phyloP scores from a whole-genome alignment of 164 flowering plant species.

The Liquidambar formosana region DNA sequence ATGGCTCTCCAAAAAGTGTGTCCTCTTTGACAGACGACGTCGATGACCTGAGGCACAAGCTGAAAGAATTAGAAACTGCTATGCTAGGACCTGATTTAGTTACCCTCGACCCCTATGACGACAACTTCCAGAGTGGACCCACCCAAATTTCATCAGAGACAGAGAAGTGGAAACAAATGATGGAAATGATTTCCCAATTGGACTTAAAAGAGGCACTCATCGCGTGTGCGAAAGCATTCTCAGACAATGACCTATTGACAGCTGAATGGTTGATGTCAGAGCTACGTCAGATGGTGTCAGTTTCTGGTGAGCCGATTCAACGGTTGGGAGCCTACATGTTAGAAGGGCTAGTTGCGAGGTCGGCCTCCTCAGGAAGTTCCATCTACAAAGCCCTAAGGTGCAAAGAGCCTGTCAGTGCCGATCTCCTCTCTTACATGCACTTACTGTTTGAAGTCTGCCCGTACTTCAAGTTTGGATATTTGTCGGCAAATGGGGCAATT shows the following conservation, averaged over 20 bases:
- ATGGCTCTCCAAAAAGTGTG: slow-evolving; percentile 39
- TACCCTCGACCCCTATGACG: slow-evolving; percentile 22
- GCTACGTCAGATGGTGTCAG: slow-evolving; percentile 72
- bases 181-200: slow-evolving; percentile 48
- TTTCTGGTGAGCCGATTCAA: slow-evolving; percentile 75
- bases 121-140: slow-evolving; percentile 1
- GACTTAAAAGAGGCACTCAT: slow-evolving; percentile 55
- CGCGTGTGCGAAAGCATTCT: slow-evolving; percentile 62
- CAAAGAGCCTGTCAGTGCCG: slow-evolving; percentile 62
- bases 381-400: slow-evolving; percentile 70
- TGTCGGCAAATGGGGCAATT: slow-evolving; percentile 86
- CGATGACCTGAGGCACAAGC: slow-evolving; percentile 45
- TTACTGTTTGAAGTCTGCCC: slow-evolving; percentile 77
- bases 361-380: slow-evolving; percentile 60
- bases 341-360: slow-evolving; percentile 73
- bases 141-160: slow-evolving; percentile 24
- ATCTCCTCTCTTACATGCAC: slow-evolving; percentile 76
- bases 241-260: slow-evolving; percentile 41
- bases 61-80: slow-evolving; percentile 61
- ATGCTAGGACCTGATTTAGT: slow-evolving; percentile 63
- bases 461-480: slow-evolving; percentile 75
- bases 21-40: slow-evolving; percentile 43
- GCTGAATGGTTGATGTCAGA: slow-evolving; percentile 59
- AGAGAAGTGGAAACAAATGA: slow-evolving; percentile 36
- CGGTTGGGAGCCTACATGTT: slow-evolving; percentile 78